A percentile compares a stretch with the other conserved stretches of the same genome.
These are phyloP conservation scores for Talaromyces sp. DNA, from an alignment of 2,329 filamentous ascomycete genomes.

Conservation along the genomic window DNA sequence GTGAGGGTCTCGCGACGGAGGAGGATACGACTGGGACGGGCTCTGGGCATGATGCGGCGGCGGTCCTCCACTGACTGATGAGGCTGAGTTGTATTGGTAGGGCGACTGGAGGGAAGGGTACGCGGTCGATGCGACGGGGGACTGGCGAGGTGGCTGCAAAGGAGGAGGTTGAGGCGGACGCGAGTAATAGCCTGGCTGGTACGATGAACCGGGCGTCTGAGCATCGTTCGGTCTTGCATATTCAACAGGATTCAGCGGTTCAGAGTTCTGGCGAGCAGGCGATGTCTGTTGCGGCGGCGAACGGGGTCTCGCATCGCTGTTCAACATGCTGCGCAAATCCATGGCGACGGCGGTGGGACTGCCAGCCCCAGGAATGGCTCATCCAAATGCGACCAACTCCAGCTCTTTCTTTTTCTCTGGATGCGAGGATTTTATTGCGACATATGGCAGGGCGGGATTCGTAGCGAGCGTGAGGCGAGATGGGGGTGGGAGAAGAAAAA, in stretches of 20 bases:
- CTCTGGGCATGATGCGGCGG: slow-evolving; percentile 30
- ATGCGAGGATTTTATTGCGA: neutral
- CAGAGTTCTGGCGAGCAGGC: slow-evolving; percentile 25
- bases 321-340: slow-evolving; percentile 53
- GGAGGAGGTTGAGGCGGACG: slow-evolving; percentile 39
- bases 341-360: slow-evolving; percentile 31
- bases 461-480: neutral
- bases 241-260: slow-evolving; percentile 18
- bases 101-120: slow-evolving; percentile 37
- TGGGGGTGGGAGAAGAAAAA: neutral
- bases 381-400: slow-evolving; percentile 12
- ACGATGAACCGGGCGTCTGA: slow-evolving; percentile 18
- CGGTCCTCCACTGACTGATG: slow-evolving; percentile 25
- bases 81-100: slow-evolving; percentile 34
- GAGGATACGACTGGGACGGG: slow-evolving; percentile 25
- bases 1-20: slow-evolving; percentile 32
- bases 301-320: slow-evolving; percentile 35
- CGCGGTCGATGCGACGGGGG: slow-evolving; percentile 38
- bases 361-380: slow-evolving; percentile 10
- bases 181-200: slow-evolving; percentile 23
- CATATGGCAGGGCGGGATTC: slow-evolving; percentile 5
- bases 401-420: neutral
- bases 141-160: slow-evolving; percentile 42
- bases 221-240: slow-evolving; percentile 16
- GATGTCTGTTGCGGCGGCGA: slow-evolving; percentile 21